These are phyloP conservation scores for Candida easanensis DNA, from an alignment of 805 yeast species.

Conservation along the genomic window DNA sequence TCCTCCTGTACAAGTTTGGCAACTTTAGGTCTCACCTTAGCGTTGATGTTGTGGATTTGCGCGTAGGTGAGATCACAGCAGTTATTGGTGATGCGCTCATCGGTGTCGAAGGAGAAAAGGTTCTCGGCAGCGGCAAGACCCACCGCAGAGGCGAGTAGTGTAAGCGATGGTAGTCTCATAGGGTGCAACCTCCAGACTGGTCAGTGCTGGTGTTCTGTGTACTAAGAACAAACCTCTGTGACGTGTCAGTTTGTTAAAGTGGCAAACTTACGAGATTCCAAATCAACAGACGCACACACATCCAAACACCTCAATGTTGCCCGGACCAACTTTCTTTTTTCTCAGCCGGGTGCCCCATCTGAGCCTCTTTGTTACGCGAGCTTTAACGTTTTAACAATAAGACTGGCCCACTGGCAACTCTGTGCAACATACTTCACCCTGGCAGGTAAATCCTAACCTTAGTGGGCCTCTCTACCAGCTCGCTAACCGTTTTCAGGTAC, in stretches of 20 bases:
- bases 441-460: no score
- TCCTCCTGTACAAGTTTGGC: conserved; percentile 61
- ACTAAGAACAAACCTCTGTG: background rate
- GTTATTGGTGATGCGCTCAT: conserved; percentile 19
- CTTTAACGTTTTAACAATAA: no score
- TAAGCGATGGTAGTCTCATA: conserved; percentile 2
- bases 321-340: no score
- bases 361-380: no score
- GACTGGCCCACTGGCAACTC: no score
- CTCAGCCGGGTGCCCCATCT: no score
- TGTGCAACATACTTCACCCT: no score
- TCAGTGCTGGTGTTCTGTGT: background rate
- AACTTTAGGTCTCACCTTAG: conserved; percentile 53
- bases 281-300: background rate
- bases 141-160: background rate
- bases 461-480: no score
- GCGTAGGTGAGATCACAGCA: conserved; percentile 40
- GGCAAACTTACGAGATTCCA: background rate
- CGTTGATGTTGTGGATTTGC: conserved; percentile 52
- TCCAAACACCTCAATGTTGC: no score
- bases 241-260: background rate
- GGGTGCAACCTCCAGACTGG: background rate
- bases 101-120: conserved; percentile 20
- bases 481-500: no score
- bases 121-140: conserved; percentile 7